A percentile compares a stretch with the other conserved stretches of the same genome.
These are phyloP conservation scores for Dioszegia hungarica DNA, from an alignment of 768 basidiomycete genomes.

Conservation along the genomic window DNA sequence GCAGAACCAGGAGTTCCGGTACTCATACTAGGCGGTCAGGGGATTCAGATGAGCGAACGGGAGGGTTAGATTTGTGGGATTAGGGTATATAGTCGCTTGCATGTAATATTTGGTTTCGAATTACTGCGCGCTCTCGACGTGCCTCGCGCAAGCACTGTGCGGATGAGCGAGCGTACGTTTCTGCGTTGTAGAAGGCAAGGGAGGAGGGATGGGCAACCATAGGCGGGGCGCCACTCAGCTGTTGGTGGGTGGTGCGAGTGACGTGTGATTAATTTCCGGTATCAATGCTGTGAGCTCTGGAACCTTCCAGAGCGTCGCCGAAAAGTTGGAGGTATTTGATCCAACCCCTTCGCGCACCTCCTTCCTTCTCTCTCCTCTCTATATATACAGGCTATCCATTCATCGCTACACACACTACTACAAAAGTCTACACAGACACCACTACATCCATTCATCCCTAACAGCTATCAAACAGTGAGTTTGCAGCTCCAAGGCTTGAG, in stretches of 20 bases:
- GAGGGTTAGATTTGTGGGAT: no score
- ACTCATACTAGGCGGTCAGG: background rate
- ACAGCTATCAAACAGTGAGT: background rate
- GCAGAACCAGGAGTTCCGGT: slow-evolving; percentile 17
- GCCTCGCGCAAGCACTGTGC: no score
- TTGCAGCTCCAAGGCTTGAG: no score
- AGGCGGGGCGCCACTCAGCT: no score
- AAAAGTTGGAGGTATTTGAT: background rate
- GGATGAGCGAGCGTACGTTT: no score
- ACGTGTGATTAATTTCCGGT: background rate
- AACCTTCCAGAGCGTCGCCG: background rate
- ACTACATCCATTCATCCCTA: background rate
- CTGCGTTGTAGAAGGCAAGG: no score
- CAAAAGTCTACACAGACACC: slow-evolving; percentile 1
- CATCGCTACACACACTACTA: background rate
- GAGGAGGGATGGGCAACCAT: no score
- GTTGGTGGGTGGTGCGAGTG: no score
- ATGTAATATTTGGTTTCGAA: no score
- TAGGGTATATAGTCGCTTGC: no score
- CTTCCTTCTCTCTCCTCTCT: background rate
- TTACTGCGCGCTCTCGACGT: no score
- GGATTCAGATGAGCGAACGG: background rate
- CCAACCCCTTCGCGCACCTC: no score
- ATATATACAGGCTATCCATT: background rate
- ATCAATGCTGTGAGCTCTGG: background rate